phyloP scores from a whole-genome alignment of 257 asterid species.

The Mentha longifolia region DNA sequence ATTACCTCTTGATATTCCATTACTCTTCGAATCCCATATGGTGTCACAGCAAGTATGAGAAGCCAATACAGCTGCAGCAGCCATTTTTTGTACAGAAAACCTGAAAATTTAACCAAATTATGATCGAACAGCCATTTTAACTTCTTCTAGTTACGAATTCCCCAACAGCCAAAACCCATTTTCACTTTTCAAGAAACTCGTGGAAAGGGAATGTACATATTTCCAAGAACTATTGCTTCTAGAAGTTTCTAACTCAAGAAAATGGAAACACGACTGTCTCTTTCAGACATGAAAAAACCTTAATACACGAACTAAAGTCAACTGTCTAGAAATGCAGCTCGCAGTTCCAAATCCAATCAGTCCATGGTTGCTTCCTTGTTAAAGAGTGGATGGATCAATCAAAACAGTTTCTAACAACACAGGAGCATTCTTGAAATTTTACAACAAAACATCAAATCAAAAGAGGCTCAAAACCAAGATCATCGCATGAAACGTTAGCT shows the following conservation, averaged over 20 bases:
- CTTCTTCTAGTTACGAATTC: neutral
- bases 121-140: too few species aligned
- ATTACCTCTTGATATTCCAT: constrained; percentile 38
- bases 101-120: constrained; percentile 36
- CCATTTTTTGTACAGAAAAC: constrained; percentile 45
- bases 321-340: constrained; percentile 2
- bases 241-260: neutral
- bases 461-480: constrained; percentile 6
- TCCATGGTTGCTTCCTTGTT: neutral
- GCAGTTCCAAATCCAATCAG: neutral
- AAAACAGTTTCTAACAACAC: neutral
- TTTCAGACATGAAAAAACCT: constrained; percentile 20
- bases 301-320: constrained; percentile 4
- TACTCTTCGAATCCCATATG: constrained; percentile 39
- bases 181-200: too few species aligned
- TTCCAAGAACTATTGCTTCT: constrained; percentile 11
- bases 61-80: constrained; percentile 65
- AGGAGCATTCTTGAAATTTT: neutral
- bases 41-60: constrained; percentile 63
- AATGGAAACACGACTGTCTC: neutral
- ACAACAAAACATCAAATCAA: constrained; percentile 2
- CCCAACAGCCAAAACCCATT: too few species aligned
- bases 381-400: neutral
- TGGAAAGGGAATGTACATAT: neutral
- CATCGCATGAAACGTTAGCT: constrained; percentile 17